phyloP scores from a whole-genome alignment of 2,329 filamentous ascomycete species.

The Trichophyton simii region DNA sequence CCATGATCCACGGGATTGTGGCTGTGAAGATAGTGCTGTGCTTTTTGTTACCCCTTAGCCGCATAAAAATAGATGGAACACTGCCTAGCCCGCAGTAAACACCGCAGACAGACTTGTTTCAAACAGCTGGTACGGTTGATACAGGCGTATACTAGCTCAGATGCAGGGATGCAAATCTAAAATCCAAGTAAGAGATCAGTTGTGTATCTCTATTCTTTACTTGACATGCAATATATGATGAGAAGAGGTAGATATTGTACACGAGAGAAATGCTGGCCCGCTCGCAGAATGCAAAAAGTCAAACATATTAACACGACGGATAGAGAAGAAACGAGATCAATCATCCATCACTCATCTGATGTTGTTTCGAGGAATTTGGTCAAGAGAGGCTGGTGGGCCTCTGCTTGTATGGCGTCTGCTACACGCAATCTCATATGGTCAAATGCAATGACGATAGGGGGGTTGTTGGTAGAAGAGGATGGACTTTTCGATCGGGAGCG shows the following conservation, averaged over 20 bases:
- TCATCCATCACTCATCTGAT: background rate
- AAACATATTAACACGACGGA: background rate
- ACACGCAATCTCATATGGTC: conserved; percentile 53
- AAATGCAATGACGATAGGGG: conserved; percentile 48
- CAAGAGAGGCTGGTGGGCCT: conserved; percentile 45
- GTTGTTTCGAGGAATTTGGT: conserved; percentile 35
- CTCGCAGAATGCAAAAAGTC: background rate
- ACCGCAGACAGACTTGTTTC: too few relatives aligned
- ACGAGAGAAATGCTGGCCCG: background rate
- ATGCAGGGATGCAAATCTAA: background rate
- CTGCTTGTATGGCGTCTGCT: conserved; percentile 45
- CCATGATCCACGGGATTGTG: too few relatives aligned
- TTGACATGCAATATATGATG: background rate
- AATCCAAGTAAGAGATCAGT: background rate
- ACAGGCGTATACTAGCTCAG: too few relatives aligned
- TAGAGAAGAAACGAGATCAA: background rate
- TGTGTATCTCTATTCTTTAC: background rate
- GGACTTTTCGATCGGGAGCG: background rate
- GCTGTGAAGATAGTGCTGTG: too few relatives aligned
- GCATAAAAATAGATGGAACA: too few relatives aligned
- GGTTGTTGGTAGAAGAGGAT: conserved; percentile 20
- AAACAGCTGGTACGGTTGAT: too few relatives aligned
- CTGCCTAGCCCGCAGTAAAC: too few relatives aligned
- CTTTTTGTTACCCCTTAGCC: too few relatives aligned
- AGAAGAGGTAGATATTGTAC: background rate